Evolutionary conservation across 768 basidiomycete genomes (phyloP).

Genomic region (Lactarius sanguifluus): DNA sequence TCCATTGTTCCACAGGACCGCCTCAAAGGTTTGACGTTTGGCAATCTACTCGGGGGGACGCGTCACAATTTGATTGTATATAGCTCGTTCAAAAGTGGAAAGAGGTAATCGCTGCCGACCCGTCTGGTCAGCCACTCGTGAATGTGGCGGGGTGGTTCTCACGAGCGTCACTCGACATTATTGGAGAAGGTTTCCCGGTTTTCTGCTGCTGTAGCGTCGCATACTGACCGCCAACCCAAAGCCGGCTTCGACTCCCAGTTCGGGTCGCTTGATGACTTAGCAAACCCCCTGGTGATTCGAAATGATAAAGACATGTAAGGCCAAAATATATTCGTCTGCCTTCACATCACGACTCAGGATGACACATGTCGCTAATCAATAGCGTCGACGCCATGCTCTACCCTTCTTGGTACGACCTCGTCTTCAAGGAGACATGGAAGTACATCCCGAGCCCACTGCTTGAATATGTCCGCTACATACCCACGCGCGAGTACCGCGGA

Average conservation of each 20-base stretch:
- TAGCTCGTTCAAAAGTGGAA: constrained; percentile 34
- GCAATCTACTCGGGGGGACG: neutral
- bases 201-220: neutral
- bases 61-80: neutral
- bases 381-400: constrained; percentile 9
- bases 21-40: constrained; percentile 26
- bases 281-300: constrained; percentile 29
- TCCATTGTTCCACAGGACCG: constrained; percentile 30
- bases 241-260: constrained; percentile 34
- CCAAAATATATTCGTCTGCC: neutral
- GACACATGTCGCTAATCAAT: neutral
- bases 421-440: neutral
- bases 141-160: constrained; percentile 32
- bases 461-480: neutral
- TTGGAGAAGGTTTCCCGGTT: constrained; percentile 30
- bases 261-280: constrained; percentile 30
- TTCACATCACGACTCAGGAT: neutral
- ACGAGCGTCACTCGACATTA: constrained; percentile 32
- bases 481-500: neutral
- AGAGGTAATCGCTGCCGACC: constrained; percentile 20
- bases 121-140: constrained; percentile 18
- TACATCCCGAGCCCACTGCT: neutral
- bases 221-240: constrained; percentile 1
- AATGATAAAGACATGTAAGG: constrained; percentile 33
- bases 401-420: constrained; percentile 12